Evolutionary conservation across 345 rosid species (phyloP), one percentile per base, ranked within the genome.

Genomic region (Eucalyptus curtisii): DNA sequence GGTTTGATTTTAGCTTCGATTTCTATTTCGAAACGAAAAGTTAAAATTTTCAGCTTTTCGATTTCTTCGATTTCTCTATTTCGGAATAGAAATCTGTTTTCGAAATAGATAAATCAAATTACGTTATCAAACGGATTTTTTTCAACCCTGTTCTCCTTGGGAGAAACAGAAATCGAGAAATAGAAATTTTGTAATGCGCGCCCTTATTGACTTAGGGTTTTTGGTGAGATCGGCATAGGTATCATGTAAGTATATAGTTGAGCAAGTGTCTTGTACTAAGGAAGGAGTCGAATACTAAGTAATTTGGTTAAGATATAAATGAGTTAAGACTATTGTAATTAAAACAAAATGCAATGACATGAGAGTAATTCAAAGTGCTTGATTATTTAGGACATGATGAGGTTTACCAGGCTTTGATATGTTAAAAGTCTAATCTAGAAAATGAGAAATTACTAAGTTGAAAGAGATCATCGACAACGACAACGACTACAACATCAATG

Each of bases 401-500:
- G 47, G 47, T 27, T 5, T 3, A 68, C 24, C 1, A 5, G 13
- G 13, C 80, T 33, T 33, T 16, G 80, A 68, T 33, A 68, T 10
- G 22, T 31, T 66, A 66, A 4, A 66, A 24, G 40, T n/a, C 76
- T 30, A 64, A 64, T 64, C 10, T 24, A 22, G 13, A 24, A 55
- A 55, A 55, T 24, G 12, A 22, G 13, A 55, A 22, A 55, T 55
- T 14, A 71, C 22, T 33, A 37, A 71, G 81, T 37, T 33, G 80
- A 37, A 71, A 37, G 45, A 37, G 82, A 37, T 37, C 40, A 37
- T 12, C 47, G 3, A 76, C 3, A 1, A 11, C 1, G 9, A 6
- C 3, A 0, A 40, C 3, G 2, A 76, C 30, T 10, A 40, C 30
- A 37, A 40, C 47, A 37, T 37, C 0, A 0, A 10, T 40, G 15